Evolutionary conservation across 495 filamentous ascomycete species (phyloP), one percentile per base, ranked within the genome.

Genomic region (Daldinia childiae): DNA sequence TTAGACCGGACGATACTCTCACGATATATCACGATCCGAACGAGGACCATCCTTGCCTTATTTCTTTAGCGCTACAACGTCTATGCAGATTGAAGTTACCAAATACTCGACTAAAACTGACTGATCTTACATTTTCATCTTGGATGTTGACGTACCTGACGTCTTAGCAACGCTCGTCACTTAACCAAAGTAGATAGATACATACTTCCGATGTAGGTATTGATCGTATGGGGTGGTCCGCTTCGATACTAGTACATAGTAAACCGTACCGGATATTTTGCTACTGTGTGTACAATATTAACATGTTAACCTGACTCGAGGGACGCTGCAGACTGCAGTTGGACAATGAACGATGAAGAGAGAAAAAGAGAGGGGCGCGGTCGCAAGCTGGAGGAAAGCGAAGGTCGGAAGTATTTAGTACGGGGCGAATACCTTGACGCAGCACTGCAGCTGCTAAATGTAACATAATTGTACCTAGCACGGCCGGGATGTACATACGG

Each of bases 1-100:
- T 48, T 66, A 69, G 62, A 69, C 66, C 66, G 71, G 71, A 73
- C 58, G 71, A 66, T 66, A n/a, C 62, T 66, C 66, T 69, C 65
- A 66, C 52, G 61, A 62, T 66, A 69, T 58, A 66, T 43, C 54
- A 60, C 60, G 43, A 60, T 55, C 14, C 38, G 38, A 62, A 52
- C 19, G 45, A 52, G 45, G 54, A n/a, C 30, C 26, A 69, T 65
- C 71, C 71, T 63, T 73, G 62, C 52, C 41, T 66, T 69, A 50
- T 65, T 58, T 29, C 45, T 29, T 66, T 66, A 69, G 62, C 51
- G 54, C n/a, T 66, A 69, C 69, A 66, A 64, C 52, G 57, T 32
- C 58, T 36, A 73, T 69, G 71, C 71, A 73, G 66, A 52, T 66
- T 65, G 52, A 73, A 69, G 71, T 69, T 57, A 66, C 66, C 58